Evolutionary conservation across 2,329 filamentous ascomycete genomes (phyloP).

Genomic region (Hawksworthiomyces lignivorus): DNA sequence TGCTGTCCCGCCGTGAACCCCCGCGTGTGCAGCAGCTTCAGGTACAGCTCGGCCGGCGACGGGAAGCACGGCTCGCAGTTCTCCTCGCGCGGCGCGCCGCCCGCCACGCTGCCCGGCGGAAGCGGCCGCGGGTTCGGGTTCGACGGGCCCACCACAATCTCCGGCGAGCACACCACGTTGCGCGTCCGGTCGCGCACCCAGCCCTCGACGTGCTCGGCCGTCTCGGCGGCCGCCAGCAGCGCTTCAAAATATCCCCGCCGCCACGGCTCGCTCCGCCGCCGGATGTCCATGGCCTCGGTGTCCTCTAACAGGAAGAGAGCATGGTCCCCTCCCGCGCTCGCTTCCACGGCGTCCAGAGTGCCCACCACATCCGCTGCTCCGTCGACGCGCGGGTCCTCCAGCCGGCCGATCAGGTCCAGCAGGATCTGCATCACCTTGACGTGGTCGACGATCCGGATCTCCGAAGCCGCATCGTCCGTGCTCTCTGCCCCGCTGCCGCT

Average conservation of each 20-base stretch:
- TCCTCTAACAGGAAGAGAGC: too few species aligned
- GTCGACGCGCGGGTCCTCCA: constrained; percentile 64
- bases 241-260: constrained; percentile 76
- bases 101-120: constrained; percentile 48
- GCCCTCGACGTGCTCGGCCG: constrained; percentile 74
- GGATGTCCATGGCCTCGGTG: constrained; percentile 52
- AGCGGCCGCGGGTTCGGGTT: constrained; percentile 74
- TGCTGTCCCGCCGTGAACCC: constrained; percentile 75
- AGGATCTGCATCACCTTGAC: constrained; percentile 54
- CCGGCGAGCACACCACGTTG: constrained; percentile 59
- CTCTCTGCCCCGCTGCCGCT: not conserved
- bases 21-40: constrained; percentile 70
- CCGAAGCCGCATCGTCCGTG: not conserved
- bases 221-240: constrained; percentile 67
- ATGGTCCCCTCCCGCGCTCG: too few species aligned
- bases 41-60: constrained; percentile 68
- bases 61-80: constrained; percentile 65
- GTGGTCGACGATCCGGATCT: constrained; percentile 56
- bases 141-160: constrained; percentile 71
- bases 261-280: constrained; percentile 74
- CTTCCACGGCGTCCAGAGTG: constrained; percentile 32
- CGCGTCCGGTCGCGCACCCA: constrained; percentile 65
- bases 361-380: constrained; percentile 52
- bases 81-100: constrained; percentile 59
- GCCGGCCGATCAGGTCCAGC: constrained; percentile 49